Evolutionary conservation across 805 yeast genomes (phyloP).

Genomic region (Pichia membranifaciens): DNA sequence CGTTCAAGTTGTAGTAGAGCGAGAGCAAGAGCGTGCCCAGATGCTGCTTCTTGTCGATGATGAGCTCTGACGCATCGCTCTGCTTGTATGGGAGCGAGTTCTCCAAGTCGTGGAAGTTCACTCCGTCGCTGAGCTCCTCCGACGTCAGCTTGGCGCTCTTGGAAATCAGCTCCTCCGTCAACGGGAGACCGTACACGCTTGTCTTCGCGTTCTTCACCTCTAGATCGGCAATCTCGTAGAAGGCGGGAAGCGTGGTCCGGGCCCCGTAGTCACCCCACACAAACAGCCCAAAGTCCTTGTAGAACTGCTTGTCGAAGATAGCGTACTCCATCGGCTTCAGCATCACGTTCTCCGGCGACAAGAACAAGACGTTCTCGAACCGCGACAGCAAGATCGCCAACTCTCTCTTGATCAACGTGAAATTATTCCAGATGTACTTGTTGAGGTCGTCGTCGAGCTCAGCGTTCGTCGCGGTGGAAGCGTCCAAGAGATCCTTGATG

Average conservation of each 20-base stretch:
- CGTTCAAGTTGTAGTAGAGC: constrained; percentile 44
- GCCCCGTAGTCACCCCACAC: constrained; percentile 84
- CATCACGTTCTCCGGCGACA: constrained; percentile 42
- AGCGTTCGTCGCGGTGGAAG: neutral
- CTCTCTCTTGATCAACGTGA: constrained; percentile 33
- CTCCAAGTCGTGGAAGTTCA: constrained; percentile 28
- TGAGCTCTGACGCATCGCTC: constrained; percentile 46
- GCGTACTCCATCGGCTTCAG: constrained; percentile 34
- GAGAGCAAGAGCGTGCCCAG: constrained; percentile 42
- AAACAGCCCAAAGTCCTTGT: constrained; percentile 46
- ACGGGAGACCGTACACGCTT: constrained; percentile 27
- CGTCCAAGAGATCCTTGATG: constrained; percentile 39
- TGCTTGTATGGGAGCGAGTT: constrained; percentile 46
- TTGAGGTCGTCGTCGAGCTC: constrained; percentile 28
- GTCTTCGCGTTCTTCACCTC: constrained; percentile 31
- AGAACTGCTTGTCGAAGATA: constrained; percentile 43
- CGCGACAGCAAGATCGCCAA: constrained; percentile 39
- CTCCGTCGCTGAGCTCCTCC: constrained; percentile 16
- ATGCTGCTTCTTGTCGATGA: constrained; percentile 44
- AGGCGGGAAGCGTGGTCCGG: constrained; percentile 66
- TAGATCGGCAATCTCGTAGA: constrained; percentile 55
- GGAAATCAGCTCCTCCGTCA: constrained; percentile 16
- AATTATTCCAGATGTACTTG: constrained; percentile 36
- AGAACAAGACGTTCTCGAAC: constrained; percentile 40
- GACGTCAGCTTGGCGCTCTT: constrained; percentile 6